Conservation (phyloP, 2,329 filamentous ascomycete genomes). For the Nannizziopsis arthrosporioides region DNA sequence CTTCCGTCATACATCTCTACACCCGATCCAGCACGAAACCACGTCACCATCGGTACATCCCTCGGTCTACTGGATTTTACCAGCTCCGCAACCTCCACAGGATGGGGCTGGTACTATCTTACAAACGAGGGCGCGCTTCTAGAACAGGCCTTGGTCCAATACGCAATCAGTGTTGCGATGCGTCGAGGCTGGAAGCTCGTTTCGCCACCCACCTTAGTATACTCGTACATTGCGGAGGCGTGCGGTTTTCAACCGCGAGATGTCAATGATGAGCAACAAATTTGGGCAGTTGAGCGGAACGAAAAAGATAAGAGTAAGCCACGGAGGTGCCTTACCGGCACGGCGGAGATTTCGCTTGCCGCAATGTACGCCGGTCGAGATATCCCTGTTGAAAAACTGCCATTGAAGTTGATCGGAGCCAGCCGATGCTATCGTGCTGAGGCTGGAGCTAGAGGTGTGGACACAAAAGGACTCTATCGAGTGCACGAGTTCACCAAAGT, state of each 20-base stretch:
- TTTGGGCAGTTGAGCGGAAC: conserved; percentile 65
- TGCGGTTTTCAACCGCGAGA: conserved; percentile 94
- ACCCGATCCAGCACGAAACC: conserved; percentile 45
- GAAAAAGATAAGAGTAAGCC: conserved; percentile 52
- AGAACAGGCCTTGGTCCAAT: conserved; percentile 88
- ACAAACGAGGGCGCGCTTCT: conserved; percentile 81
- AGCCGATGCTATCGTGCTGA: conserved; percentile 94
- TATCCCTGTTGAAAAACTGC: conserved; percentile 54
- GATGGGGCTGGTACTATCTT: conserved; percentile 98
- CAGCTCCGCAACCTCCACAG: conserved; percentile 65
- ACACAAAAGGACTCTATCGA: conserved; percentile 88
- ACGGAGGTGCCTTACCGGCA: conserved; percentile 66
- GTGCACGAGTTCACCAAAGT: conserved; percentile 99
- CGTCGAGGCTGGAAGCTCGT: conserved; percentile 67
- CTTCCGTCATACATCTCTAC: conserved; percentile 24
- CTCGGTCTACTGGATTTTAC: conserved; percentile 88
- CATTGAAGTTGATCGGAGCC: conserved; percentile 66
- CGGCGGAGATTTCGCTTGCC: conserved; percentile 88
- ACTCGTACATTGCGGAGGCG: conserved; percentile 76
- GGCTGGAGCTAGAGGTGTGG: conserved; percentile 75
- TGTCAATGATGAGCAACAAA: conserved; percentile 78
- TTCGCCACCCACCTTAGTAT: conserved; percentile 79
- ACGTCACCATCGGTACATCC: conserved; percentile 74
- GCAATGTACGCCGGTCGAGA: conserved; percentile 71
- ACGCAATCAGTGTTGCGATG: conserved; percentile 63